phyloP scores from a whole-genome alignment of 179 eudicot species.

The Heliamphora pulchella region DNA sequence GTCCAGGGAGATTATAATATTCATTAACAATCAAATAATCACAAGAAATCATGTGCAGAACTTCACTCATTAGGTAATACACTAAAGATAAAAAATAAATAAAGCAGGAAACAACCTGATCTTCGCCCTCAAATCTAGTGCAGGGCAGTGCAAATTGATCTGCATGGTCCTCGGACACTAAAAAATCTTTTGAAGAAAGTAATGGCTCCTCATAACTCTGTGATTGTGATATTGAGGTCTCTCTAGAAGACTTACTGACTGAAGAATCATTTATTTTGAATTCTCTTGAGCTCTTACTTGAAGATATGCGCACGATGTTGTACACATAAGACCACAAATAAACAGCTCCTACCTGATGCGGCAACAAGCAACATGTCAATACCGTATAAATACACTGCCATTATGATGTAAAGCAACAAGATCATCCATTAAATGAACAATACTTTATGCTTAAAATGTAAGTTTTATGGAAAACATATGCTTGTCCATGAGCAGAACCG shows the following conservation, averaged over 20 bases:
- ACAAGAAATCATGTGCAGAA: neutral
- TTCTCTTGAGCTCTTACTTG: conserved; percentile 33
- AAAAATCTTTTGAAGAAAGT: conserved; percentile 35
- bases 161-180: conserved; percentile 18
- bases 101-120: conserved; percentile 23
- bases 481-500: neutral
- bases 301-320: conserved; percentile 57
- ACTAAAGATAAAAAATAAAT: neutral
- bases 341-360: conserved; percentile 69
- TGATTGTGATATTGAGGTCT: conserved; percentile 16
- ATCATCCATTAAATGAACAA: neutral
- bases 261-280: conserved; percentile 22
- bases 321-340: conserved; percentile 86
- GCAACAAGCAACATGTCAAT: conserved; percentile 11
- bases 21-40: neutral
- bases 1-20: neutral
- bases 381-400: neutral
- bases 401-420: neutral
- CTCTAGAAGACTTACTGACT: conserved; percentile 16
- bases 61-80: neutral
- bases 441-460: neutral
- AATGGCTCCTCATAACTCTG: conserved; percentile 35
- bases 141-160: conserved; percentile 18
- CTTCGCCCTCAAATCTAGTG: conserved; percentile 22
- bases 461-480: neutral